Conservation (phyloP, 2,329 filamentous ascomycete genomes). For the Penicillium sp. region DNA sequence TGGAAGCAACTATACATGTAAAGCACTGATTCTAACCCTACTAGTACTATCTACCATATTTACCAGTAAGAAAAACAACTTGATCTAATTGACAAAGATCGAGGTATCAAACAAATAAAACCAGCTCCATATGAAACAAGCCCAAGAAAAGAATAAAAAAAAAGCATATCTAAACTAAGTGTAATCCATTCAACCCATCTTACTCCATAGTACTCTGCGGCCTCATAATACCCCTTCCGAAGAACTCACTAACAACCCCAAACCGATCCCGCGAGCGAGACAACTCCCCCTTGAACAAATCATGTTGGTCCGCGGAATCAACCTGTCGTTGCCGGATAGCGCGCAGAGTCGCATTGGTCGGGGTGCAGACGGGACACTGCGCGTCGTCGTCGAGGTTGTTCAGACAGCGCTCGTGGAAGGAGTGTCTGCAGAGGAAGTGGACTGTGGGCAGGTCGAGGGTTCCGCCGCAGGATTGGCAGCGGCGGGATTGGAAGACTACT, state of each 20-base stretch:
- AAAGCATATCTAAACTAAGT: conserved; percentile 5
- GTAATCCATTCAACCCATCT: conserved; percentile 9
- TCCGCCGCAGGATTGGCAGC: conserved; percentile 78
- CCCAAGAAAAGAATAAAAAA: neutral
- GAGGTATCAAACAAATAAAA: conserved; percentile 13
- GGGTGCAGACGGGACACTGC: conserved; percentile 83
- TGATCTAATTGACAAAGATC: conserved; percentile 7
- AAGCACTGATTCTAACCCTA: neutral
- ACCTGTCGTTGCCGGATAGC: conserved; percentile 84
- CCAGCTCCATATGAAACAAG: neutral
- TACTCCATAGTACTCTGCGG: conserved; percentile 38
- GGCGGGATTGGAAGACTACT: conserved; percentile 83
- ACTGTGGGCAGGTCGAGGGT: conserved; percentile 83
- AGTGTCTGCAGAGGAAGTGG: conserved; percentile 96
- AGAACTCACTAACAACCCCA: conserved; percentile 90
- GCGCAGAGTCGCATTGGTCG: conserved; percentile 81
- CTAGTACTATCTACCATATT: neutral
- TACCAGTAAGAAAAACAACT: neutral
- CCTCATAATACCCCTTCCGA: conserved; percentile 86
- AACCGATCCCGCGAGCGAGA: conserved; percentile 78
- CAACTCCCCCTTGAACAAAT: conserved; percentile 81
- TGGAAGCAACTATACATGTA: neutral
- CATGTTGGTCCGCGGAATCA: conserved; percentile 82
- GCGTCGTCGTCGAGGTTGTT: conserved; percentile 64
- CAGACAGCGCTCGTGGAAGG: conserved; percentile 89